These are phyloP conservation scores for Malbranchea cinnamomea DNA, from an alignment of 2,329 filamentous ascomycete genomes.

Conservation along the genomic window DNA sequence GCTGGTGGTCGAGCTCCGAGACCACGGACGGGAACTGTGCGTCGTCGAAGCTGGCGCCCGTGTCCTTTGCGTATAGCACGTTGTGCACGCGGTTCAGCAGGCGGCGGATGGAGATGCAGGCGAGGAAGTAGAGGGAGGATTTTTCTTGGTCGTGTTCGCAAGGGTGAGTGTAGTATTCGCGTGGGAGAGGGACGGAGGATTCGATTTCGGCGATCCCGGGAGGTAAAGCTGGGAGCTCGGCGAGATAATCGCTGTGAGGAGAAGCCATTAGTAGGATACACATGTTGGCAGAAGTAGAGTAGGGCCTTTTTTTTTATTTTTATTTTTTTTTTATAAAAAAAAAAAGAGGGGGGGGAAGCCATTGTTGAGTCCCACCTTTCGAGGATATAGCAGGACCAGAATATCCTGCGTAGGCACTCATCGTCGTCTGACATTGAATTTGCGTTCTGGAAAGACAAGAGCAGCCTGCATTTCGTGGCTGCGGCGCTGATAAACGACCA, in stretches of 20 bases:
- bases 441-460: constrained; percentile 30
- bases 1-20: constrained; percentile 20
- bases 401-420: constrained; percentile 37
- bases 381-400: constrained; percentile 41
- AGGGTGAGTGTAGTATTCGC: constrained; percentile 32
- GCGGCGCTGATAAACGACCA: constrained; percentile 38
- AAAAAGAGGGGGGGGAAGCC: too few relatives aligned
- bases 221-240: constrained; percentile 36
- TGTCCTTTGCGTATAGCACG: constrained; percentile 33
- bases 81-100: constrained; percentile 15
- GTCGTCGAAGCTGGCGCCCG: constrained; percentile 31
- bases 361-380: constrained; percentile 33
- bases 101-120: constrained; percentile 31
- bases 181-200: constrained; percentile 35
- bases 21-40: constrained; percentile 35
- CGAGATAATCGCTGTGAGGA: constrained; percentile 36
- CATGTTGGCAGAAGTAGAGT: too few relatives aligned
- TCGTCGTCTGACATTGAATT: constrained; percentile 26
- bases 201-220: constrained; percentile 38
- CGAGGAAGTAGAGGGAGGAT: constrained; percentile 38
- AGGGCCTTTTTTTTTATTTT: too few relatives aligned
- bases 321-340: too few relatives aligned
- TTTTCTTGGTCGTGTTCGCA: constrained; percentile 28
- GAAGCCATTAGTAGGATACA: too few relatives aligned
- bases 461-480: constrained; percentile 35